Conservation (phyloP, 2,329 filamentous ascomycete species). For the Calonectria pseudoturangicola region DNA sequence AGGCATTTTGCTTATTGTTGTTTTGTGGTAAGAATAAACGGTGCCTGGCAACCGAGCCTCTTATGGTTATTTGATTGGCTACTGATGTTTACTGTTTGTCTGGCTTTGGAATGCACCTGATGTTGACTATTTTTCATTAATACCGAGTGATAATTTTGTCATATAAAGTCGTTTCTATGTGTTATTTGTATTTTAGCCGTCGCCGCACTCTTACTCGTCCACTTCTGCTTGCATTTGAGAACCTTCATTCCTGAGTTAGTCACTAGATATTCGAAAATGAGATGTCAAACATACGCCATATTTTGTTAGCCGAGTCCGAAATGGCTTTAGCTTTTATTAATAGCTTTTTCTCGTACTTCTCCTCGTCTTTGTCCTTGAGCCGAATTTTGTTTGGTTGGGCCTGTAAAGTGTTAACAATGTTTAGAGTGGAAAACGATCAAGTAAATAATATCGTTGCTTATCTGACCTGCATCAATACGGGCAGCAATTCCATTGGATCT, state of each 20-base stretch:
- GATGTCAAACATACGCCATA: constrained; percentile 75
- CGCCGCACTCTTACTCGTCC: constrained; percentile 59
- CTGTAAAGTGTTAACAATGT: constrained; percentile 58
- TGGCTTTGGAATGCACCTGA: not conserved
- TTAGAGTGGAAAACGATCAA: not conserved
- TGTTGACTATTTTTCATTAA: not conserved
- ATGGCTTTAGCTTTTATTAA: constrained; percentile 81
- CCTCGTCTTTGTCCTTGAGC: constrained; percentile 71
- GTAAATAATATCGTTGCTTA: not conserved
- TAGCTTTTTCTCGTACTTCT: constrained; percentile 78
- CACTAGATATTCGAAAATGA: constrained; percentile 28
- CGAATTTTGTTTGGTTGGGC: constrained; percentile 80
- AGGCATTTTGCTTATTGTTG: not conserved
- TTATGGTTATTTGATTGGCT: not conserved
- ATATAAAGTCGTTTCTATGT: constrained; percentile 5
- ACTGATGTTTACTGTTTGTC: not conserved
- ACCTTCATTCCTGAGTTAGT: constrained; percentile 59
- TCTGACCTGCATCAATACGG: constrained; percentile 81
- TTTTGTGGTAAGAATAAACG: not conserved
- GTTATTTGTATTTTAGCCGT: not conserved
- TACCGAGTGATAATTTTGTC: not conserved
- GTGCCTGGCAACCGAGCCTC: not conserved
- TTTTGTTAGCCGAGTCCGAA: constrained; percentile 78
- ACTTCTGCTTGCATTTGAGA: constrained; percentile 71
- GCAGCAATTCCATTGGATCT: constrained; percentile 79